Conservation (phyloP, 2,329 filamentous ascomycete species). For the Tolypocladium nubicola region DNA sequence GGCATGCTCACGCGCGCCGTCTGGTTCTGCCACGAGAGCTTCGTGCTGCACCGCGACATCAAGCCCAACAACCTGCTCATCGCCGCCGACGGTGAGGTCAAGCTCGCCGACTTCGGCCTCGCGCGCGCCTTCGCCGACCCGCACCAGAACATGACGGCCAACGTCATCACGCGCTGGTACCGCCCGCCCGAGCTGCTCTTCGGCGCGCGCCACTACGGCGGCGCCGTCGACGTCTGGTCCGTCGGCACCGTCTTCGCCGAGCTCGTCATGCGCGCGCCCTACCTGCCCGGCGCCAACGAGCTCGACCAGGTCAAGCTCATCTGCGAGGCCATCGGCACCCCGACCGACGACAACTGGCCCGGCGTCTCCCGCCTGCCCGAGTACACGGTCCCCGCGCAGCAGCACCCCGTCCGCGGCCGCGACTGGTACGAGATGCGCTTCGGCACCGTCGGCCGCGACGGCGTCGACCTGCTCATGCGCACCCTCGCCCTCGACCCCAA, state of each 20-base stretch:
- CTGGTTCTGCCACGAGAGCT: slow-evolving; percentile 95
- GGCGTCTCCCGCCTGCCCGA: slow-evolving; percentile 72
- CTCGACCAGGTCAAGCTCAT: slow-evolving; percentile 80
- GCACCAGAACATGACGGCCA: slow-evolving; percentile 77
- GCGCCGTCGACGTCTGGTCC: slow-evolving; percentile 89
- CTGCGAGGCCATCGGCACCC: slow-evolving; percentile 76
- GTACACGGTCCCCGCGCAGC: slow-evolving; percentile 58
- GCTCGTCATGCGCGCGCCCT: slow-evolving; percentile 71
- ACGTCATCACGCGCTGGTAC: slow-evolving; percentile 97
- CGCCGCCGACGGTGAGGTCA: slow-evolving; percentile 83
- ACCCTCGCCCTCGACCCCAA: slow-evolving; percentile 82
- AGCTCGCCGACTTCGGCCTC: slow-evolving; percentile 95
- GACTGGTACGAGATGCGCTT: slow-evolving; percentile 71
- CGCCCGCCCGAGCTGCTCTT: slow-evolving; percentile 89
- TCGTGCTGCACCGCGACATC: slow-evolving; percentile 91
- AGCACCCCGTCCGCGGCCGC: slow-evolving; percentile 51
- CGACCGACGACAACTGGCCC: slow-evolving; percentile 91
- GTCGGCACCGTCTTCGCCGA: slow-evolving; percentile 91
- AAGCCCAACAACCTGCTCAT: slow-evolving; percentile 98
- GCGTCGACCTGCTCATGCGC: slow-evolving; percentile 78
- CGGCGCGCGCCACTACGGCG: slow-evolving; percentile 78
- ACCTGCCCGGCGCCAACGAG: slow-evolving; percentile 74
- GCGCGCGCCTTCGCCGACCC: slow-evolving; percentile 85
- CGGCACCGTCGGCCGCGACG: slow-evolving; percentile 67
- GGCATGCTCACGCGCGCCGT: slow-evolving; percentile 88